Evolutionary conservation across 2,329 filamentous ascomycete species (phyloP).

Genomic region (Exophiala sp.): DNA sequence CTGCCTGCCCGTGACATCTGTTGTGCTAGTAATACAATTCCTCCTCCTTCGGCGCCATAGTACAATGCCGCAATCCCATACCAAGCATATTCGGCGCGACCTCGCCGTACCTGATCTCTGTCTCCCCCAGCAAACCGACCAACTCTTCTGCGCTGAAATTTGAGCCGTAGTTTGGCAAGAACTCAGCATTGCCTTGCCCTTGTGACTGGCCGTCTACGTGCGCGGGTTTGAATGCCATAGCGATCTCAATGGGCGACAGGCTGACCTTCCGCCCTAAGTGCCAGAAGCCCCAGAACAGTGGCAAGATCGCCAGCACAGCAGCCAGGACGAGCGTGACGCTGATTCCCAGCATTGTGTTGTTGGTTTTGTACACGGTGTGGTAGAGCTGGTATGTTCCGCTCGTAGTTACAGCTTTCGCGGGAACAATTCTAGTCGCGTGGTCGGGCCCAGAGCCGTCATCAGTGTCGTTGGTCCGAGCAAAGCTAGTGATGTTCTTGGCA

Average conservation of each 20-base stretch:
- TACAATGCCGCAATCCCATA: neutral
- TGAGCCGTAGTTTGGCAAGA: conserved; percentile 1
- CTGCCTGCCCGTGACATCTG: no score
- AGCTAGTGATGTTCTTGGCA: neutral
- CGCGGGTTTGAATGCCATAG: conserved; percentile 19
- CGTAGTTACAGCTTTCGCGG: neutral
- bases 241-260: conserved; percentile 29
- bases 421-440: neutral
- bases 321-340: conserved; percentile 31
- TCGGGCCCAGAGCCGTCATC: neutral
- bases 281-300: conserved; percentile 27
- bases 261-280: conserved; percentile 25
- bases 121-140: conserved; percentile 49
- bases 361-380: conserved; percentile 9
- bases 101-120: conserved; percentile 5
- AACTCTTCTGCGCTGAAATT: conserved; percentile 90
- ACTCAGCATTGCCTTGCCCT: neutral
- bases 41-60: no score
- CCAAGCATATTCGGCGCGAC: conserved; percentile 3
- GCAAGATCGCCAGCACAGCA: conserved; percentile 28
- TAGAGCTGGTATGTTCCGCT: neutral
- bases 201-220: neutral
- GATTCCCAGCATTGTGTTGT: conserved; percentile 1
- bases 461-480: neutral
- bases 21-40: no score